Conservation (phyloP, 2,329 filamentous ascomycete genomes). For the Fusarium dimerum region DNA sequence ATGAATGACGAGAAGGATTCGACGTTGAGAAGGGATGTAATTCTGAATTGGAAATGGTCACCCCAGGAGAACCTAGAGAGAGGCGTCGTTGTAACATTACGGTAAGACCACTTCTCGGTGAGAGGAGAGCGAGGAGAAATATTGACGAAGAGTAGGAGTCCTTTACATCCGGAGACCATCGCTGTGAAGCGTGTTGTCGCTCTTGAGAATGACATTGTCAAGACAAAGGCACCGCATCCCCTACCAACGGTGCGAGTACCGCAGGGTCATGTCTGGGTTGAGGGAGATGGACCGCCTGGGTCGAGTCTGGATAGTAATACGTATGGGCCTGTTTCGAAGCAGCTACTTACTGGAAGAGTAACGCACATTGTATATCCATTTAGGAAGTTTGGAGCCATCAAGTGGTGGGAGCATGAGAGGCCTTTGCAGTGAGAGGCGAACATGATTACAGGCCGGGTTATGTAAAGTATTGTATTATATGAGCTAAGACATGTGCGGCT, state of each 20-base stretch:
- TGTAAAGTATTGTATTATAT: not conserved
- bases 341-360: slow-evolving; percentile 73
- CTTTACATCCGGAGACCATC: slow-evolving; percentile 66
- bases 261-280: slow-evolving; percentile 88
- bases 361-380: slow-evolving; percentile 72
- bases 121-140: not conserved
- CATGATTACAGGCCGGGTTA: not conserved
- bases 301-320: slow-evolving; percentile 82
- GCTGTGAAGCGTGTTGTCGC: slow-evolving; percentile 84
- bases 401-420: slow-evolving; percentile 56
- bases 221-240: slow-evolving; percentile 63
- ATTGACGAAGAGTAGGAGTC: slow-evolving; percentile 55
- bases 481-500: not conserved
- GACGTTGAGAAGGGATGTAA: slow-evolving; percentile 54
- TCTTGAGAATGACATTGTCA: slow-evolving; percentile 75
- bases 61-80: slow-evolving; percentile 60
- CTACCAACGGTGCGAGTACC: slow-evolving; percentile 65
- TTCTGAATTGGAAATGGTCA: slow-evolving; percentile 60
- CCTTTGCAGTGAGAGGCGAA: slow-evolving; percentile 18
- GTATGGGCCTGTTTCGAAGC: slow-evolving; percentile 80
- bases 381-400: slow-evolving; percentile 56
- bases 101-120: slow-evolving; percentile 44
- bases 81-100: slow-evolving; percentile 75
- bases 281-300: slow-evolving; percentile 77
- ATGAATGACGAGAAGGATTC: slow-evolving; percentile 67